A percentile compares a stretch with the other conserved stretches of the same genome.
Conservation (phyloP, 345 rosid genomes). For the Populus simonii region DNA sequence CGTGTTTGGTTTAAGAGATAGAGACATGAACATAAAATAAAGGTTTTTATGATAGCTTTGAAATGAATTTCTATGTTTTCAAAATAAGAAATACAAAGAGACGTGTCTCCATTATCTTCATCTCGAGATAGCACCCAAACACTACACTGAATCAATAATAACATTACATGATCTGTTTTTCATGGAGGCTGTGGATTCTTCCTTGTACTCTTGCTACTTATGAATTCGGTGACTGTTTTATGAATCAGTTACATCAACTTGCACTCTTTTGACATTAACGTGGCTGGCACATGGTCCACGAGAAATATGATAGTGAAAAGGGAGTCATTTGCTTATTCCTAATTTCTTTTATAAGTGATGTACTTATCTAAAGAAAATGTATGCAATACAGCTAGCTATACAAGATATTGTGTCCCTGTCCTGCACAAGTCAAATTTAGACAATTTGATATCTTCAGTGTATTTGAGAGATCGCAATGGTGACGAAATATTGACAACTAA, state of each 20-base stretch:
- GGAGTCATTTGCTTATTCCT: neutral
- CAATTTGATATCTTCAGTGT: neutral
- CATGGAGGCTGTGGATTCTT: neutral
- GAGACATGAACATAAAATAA: too few relatives aligned
- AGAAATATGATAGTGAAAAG: neutral
- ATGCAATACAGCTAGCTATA: too few relatives aligned
- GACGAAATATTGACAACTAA: neutral
- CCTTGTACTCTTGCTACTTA: neutral
- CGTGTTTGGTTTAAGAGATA: too few relatives aligned
- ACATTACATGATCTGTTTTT: too few relatives aligned
- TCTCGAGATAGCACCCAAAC: too few relatives aligned
- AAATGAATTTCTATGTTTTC: too few relatives aligned
- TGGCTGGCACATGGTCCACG: conserved; percentile 7
- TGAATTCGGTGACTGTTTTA: neutral
- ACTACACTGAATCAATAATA: too few relatives aligned
- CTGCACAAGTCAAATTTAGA: neutral
- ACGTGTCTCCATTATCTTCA: too few relatives aligned
- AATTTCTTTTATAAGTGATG: too few relatives aligned
- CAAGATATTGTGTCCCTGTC: neutral
- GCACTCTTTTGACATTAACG: conserved; percentile 2
- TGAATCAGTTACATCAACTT: neutral
- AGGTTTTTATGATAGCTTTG: too few relatives aligned
- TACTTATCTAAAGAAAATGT: too few relatives aligned
- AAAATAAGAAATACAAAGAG: too few relatives aligned
- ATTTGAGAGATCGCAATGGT: neutral